Percentiles rank a stretch among this genome's conserved stretches.
These are phyloP conservation scores for Colletotrichum sp. DNA, from an alignment of 2,329 filamentous ascomycete species.

Conservation along the genomic window DNA sequence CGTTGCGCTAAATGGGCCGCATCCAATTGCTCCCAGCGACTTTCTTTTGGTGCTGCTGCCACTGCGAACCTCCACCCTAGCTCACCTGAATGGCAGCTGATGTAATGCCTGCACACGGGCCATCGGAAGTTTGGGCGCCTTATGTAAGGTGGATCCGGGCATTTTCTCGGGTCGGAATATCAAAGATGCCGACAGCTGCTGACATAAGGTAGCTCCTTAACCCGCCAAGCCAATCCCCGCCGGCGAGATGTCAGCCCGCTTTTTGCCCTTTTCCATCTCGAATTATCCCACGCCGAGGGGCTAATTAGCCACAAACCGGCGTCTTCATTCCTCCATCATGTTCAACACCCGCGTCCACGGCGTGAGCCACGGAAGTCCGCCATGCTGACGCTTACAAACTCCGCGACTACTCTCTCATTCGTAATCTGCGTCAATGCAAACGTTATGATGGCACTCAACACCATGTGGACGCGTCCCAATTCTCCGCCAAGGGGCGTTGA, in stretches of 20 bases:
- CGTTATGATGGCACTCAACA: not conserved
- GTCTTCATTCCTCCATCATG: not conserved
- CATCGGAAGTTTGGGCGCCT: not conserved
- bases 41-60: not conserved
- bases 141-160: not conserved
- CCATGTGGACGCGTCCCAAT: not conserved
- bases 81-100: not conserved
- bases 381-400: not conserved
- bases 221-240: not conserved
- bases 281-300: not conserved
- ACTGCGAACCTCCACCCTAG: not conserved
- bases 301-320: not conserved
- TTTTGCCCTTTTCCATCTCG: not conserved
- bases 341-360: not conserved
- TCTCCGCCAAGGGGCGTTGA: not conserved
- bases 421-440: not conserved
- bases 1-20: not conserved
- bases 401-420: not conserved
- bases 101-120: not conserved
- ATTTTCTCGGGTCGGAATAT: not conserved
- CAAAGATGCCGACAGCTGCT: fast-evolving
- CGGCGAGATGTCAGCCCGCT: not conserved
- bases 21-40: not conserved
- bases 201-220: not conserved
- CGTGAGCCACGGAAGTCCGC: not conserved